Conservation (phyloP, 495 filamentous ascomycete genomes). For the Lineolata rhizophorae region DNA sequence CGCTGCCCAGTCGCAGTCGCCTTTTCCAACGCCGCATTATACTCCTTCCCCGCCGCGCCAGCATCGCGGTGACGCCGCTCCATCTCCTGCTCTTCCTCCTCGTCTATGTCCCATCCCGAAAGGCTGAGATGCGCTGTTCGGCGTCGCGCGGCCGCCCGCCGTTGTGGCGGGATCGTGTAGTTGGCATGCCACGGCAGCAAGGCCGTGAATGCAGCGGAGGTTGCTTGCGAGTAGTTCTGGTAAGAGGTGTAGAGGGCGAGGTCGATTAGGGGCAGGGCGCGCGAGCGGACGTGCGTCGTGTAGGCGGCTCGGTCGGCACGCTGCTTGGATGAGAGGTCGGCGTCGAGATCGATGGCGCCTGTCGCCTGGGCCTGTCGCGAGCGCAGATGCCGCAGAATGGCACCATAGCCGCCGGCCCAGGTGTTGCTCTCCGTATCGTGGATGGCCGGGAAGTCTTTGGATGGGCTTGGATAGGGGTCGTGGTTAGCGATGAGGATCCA, state of each 20-base stretch:
- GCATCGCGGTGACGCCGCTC: conserved; percentile 1
- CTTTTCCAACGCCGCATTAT: conserved; percentile 4
- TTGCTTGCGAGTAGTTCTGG: conserved; percentile 53
- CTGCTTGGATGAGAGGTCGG: conserved; percentile 21
- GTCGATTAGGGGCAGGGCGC: conserved; percentile 15
- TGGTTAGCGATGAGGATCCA: conserved; percentile 63
- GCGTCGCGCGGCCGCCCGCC: conserved; percentile 40
- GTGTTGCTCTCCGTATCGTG: conserved; percentile 53
- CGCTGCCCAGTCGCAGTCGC: conserved; percentile 9
- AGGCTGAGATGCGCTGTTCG: conserved; percentile 59
- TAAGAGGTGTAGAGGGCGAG: conserved; percentile 58
- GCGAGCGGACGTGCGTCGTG: conserved; percentile 12
- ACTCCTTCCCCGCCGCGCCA: conserved; percentile 8
- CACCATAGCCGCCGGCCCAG: conserved; percentile 21
- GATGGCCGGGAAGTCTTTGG: conserved; percentile 37
- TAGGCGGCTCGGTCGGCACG: conserved; percentile 31
- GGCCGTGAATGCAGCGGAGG: conserved; percentile 50
- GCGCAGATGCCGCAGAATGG: too few relatives aligned
- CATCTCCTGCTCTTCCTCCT: conserved; percentile 13
- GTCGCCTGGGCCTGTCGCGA: too few relatives aligned
- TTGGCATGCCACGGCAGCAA: conserved; percentile 66
- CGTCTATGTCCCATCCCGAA: conserved; percentile 38
- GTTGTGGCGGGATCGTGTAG: conserved; percentile 50
- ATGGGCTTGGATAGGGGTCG: conserved; percentile 48
- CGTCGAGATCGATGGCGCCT: conserved; percentile 33